These are phyloP conservation scores for Debaryomyces sp. DNA, from an alignment of 1,139 yeast genomes.

Conservation along the genomic window DNA sequence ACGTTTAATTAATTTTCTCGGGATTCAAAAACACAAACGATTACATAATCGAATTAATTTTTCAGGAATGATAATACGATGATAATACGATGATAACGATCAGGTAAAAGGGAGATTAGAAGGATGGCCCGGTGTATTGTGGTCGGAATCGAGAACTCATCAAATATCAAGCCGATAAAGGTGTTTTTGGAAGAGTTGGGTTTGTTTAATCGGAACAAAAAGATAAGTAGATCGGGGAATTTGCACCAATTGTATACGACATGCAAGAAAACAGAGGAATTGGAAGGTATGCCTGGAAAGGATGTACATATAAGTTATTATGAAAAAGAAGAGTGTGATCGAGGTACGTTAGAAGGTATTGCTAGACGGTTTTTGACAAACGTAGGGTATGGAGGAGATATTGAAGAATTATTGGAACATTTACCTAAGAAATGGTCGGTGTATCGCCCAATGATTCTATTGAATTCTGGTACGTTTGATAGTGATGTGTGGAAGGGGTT, in stretches of 20 bases:
- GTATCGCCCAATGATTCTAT: conserved; percentile 69
- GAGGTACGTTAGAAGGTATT: neutral
- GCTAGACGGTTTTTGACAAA: neutral
- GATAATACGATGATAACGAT: neutral
- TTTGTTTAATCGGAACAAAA: conserved; percentile 24
- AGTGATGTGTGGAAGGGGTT: conserved; percentile 32
- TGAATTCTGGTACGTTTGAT: conserved; percentile 49
- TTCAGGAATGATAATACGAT: neutral
- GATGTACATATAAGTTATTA: neutral
- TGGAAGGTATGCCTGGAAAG: neutral
- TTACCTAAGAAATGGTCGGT: conserved; percentile 60
- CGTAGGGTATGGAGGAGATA: neutral
- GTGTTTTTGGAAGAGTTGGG: conserved; percentile 22
- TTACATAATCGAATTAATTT: neutral
- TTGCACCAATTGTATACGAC: conserved; percentile 12
- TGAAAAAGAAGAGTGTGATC: neutral
- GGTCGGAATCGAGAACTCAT: conserved; percentile 16
- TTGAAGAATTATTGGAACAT: neutral
- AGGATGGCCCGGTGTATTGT: conserved; percentile 8
- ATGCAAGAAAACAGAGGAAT: neutral
- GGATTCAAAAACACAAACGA: neutral
- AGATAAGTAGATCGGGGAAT: conserved; percentile 24
- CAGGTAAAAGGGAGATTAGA: neutral
- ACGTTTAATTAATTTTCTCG: conserved; percentile 3
- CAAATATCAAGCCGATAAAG: conserved; percentile 28